phyloP scores from a whole-genome alignment of 257 asterid species.

The Rehmannia glutinosa region DNA sequence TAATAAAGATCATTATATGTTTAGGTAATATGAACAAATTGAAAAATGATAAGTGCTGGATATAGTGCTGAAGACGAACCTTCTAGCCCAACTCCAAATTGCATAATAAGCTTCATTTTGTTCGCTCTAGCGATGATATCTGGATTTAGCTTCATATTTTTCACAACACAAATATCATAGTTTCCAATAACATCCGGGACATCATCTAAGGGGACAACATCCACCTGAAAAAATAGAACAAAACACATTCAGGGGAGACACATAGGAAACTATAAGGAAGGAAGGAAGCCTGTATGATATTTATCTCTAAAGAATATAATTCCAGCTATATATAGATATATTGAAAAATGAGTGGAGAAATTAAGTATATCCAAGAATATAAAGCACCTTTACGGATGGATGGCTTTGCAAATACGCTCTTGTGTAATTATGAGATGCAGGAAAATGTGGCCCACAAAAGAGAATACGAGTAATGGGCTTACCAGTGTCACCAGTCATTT shows the following conservation, averaged over 20 bases:
- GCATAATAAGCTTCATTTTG: conserved; percentile 88
- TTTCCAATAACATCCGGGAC: conserved; percentile 60
- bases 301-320: not conserved
- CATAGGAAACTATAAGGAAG: not conserved
- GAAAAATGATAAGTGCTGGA: not conserved
- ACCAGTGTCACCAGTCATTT: conserved; percentile 28
- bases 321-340: not conserved
- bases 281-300: not conserved
- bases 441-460: conserved; percentile 72
- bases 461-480: conserved; percentile 51
- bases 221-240: conserved; percentile 47
- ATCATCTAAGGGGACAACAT: conserved; percentile 55
- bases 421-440: conserved; percentile 77
- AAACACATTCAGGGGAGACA: not conserved
- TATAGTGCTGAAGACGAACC: conserved; percentile 35
- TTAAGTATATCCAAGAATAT: conserved; percentile 3
- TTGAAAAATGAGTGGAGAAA: not conserved
- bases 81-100: conserved; percentile 94
- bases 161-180: conserved; percentile 75
- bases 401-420: conserved; percentile 61
- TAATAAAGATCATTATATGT: not conserved
- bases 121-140: conserved; percentile 70
- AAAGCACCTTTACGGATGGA: conserved; percentile 58
- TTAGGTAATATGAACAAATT: not conserved
- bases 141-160: conserved; percentile 51